Percentiles rank a stretch among this genome's conserved stretches.
phyloP scores from a whole-genome alignment of 768 basidiomycete species.

The Pleurotus tuoliensis region DNA sequence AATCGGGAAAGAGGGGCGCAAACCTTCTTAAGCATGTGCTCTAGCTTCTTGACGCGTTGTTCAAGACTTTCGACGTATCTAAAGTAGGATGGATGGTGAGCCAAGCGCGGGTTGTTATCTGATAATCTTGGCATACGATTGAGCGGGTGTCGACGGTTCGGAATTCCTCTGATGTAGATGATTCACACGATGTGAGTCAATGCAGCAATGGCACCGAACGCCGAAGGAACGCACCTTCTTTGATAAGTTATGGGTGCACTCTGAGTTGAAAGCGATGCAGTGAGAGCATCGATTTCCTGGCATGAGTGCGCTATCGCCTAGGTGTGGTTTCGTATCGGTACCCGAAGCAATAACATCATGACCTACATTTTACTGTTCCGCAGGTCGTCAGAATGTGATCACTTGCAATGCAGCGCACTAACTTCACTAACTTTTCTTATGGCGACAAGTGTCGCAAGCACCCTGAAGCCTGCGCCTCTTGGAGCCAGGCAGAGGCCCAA shows the following conservation, averaged over 20 bases:
- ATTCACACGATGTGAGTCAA: not conserved
- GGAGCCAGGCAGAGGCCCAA: not conserved
- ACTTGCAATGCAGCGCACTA: too few species aligned
- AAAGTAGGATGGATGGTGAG: not conserved
- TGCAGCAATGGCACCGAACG: not conserved
- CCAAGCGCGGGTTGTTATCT: too few species aligned
- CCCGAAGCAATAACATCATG: not conserved
- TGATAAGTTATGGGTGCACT: slow-evolving; percentile 63
- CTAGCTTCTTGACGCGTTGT: slow-evolving; percentile 56
- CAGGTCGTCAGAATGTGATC: too few species aligned
- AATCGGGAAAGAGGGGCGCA: slow-evolving; percentile 5
- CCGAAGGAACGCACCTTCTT: slow-evolving; percentile 30
- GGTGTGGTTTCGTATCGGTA: too few species aligned
- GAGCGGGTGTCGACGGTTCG: too few species aligned
- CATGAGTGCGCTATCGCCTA: slow-evolving; percentile 73
- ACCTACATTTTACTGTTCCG: slow-evolving; percentile 59
- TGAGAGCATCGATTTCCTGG: slow-evolving; percentile 64
- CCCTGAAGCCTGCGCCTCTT: slow-evolving; percentile 76
- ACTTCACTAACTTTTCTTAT: slow-evolving; percentile 68
- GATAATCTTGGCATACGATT: too few species aligned
- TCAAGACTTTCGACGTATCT: slow-evolving; percentile 64
- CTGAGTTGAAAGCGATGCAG: slow-evolving; percentile 57
- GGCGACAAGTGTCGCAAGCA: slow-evolving; percentile 78
- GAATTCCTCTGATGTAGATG: too few species aligned
- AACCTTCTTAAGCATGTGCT: slow-evolving; percentile 47